These are phyloP conservation scores for Aspergillus thermomutatus DNA, from an alignment of 2,329 filamentous ascomycete genomes.

Conservation along the genomic window DNA sequence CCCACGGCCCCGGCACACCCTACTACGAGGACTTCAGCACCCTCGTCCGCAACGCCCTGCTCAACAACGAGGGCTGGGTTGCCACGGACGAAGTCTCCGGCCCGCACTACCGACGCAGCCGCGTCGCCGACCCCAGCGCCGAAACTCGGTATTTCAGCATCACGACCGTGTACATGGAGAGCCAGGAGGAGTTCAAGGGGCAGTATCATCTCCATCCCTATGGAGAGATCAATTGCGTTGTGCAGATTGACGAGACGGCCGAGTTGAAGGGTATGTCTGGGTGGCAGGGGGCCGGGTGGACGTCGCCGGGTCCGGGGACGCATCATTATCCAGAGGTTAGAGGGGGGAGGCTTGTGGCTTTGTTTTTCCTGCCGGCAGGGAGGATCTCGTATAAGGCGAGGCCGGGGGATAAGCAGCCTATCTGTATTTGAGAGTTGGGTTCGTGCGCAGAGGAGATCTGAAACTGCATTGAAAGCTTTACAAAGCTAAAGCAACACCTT, in stretches of 20 bases:
- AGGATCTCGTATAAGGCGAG: conserved; percentile 37
- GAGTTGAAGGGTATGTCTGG: conserved; percentile 56
- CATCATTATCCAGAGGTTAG: conserved; percentile 56
- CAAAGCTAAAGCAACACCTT: too few relatives aligned
- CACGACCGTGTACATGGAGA: conserved; percentile 55
- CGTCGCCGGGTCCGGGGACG: conserved; percentile 52
- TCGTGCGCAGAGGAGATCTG: too few relatives aligned
- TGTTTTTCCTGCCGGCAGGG: conserved; percentile 56
- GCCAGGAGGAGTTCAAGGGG: conserved; percentile 46
- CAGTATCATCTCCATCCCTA: conserved; percentile 56
- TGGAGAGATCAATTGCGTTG: conserved; percentile 55
- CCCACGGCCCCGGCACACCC: conserved; percentile 43
- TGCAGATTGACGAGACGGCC: conserved; percentile 48
- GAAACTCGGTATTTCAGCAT: conserved; percentile 54
- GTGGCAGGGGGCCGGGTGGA: conserved; percentile 58
- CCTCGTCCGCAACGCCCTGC: conserved; percentile 39
- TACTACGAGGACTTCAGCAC: conserved; percentile 44
- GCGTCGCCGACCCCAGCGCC: conserved; percentile 45
- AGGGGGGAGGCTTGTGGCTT: conserved; percentile 48
- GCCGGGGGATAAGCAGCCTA: conserved; percentile 6
- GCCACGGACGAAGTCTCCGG: conserved; percentile 45
- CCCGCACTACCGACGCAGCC: conserved; percentile 46
- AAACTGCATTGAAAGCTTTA: too few relatives aligned
- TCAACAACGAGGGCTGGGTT: conserved; percentile 43
- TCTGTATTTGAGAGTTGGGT: too few relatives aligned